phyloP scores from a whole-genome alignment of 129 eudicot species.

The Smallanthus sonchifolius region DNA sequence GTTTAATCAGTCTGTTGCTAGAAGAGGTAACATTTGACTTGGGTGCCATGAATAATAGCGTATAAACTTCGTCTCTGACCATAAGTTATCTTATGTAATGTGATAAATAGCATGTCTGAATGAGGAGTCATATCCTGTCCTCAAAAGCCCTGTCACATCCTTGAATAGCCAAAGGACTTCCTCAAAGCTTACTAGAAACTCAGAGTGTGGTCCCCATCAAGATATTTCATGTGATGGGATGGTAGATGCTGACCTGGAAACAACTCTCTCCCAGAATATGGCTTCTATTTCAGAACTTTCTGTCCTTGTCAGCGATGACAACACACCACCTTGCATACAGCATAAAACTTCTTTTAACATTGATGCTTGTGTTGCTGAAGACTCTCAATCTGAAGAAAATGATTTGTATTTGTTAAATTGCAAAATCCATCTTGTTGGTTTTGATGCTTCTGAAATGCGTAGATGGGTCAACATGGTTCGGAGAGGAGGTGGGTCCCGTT shows the following conservation, averaged over 20 bases:
- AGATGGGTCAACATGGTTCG: constrained; percentile 80
- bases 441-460: constrained; percentile 65
- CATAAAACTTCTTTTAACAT: constrained; percentile 25
- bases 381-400: constrained; percentile 73
- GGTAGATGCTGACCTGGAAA: constrained; percentile 56
- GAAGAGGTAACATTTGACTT: constrained; percentile 58
- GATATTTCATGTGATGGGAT: constrained; percentile 40
- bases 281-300: constrained; percentile 44
- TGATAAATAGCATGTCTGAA: constrained; percentile 64
- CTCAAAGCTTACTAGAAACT: constrained; percentile 27
- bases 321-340: constrained; percentile 33
- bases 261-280: constrained; percentile 51
- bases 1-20: constrained; percentile 85
- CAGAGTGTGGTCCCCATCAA: constrained; percentile 40
- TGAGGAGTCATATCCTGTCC: constrained; percentile 83
- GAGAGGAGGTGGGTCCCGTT: constrained; percentile 92
- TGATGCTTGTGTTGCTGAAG: constrained; percentile 74
- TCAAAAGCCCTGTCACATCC: constrained; percentile 39
- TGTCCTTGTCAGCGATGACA: constrained; percentile 30
- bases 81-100: constrained; percentile 12
- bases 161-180: constrained; percentile 35
- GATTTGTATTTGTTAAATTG: constrained; percentile 81
- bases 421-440: constrained; percentile 77
- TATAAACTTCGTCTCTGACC: constrained; percentile 14
- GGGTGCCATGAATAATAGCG: neutral